phyloP scores from a whole-genome alignment of 2,329 filamentous ascomycete genomes.

The Scedosporium boydii region DNA sequence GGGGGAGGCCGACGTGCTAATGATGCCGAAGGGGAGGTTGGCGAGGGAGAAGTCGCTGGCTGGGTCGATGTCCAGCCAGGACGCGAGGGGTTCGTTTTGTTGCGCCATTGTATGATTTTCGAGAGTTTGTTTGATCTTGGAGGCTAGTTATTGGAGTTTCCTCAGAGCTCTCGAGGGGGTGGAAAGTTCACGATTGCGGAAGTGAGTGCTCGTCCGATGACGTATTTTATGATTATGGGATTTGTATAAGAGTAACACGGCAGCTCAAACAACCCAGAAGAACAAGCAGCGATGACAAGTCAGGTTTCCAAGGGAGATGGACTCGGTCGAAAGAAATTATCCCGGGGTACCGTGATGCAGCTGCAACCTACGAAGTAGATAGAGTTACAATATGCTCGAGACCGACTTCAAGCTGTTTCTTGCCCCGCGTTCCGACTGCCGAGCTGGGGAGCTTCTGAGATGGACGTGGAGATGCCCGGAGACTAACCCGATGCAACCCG shows the following conservation, averaged over 20 bases:
- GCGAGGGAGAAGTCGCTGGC: constrained; percentile 51
- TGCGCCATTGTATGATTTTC: background rate
- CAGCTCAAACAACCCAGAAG: too few relatives aligned
- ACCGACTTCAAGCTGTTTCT: too few relatives aligned
- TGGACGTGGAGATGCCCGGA: background rate
- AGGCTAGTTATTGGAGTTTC: too few relatives aligned
- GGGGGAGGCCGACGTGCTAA: constrained; percentile 44
- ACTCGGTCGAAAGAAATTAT: too few relatives aligned
- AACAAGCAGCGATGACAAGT: background rate
- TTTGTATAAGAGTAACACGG: too few relatives aligned
- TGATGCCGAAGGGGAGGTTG: constrained; percentile 70
- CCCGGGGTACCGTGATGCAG: background rate
- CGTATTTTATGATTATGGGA: background rate
- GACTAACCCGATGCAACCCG: background rate
- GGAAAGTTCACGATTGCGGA: too few relatives aligned
- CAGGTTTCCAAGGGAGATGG: background rate
- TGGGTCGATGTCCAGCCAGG: constrained; percentile 17
- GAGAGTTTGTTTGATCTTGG: background rate
- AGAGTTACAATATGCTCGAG: too few relatives aligned
- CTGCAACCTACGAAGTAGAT: background rate
- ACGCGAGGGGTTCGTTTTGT: constrained; percentile 10
- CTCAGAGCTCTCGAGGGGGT: too few relatives aligned
- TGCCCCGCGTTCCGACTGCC: background rate
- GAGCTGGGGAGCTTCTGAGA: background rate
- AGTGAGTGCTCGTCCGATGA: background rate